A percentile compares a stretch with the other conserved stretches of the same genome.
These are phyloP conservation scores for Bacterosira constricta DNA, from an alignment of 108 stramenopile species.

Conservation along the genomic window DNA sequence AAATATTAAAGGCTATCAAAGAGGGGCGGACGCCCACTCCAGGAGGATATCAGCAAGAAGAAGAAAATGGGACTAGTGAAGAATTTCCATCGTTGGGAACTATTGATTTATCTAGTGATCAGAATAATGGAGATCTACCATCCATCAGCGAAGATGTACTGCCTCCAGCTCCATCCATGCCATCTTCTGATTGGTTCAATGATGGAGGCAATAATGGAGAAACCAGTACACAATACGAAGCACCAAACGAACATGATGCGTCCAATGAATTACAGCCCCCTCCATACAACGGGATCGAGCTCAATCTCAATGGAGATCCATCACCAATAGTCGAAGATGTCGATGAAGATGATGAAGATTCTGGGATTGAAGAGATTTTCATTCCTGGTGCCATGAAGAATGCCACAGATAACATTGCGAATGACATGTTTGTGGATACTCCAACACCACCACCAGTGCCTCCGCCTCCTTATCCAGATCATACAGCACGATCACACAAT, in stretches of 20 bases:
- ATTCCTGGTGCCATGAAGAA: slow-evolving; percentile 15
- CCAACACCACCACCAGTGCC: slow-evolving; percentile 43
- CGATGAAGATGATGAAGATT: slow-evolving; percentile 46
- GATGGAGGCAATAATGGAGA: background rate
- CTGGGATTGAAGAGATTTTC: slow-evolving; percentile 46
- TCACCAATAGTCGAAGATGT: slow-evolving; percentile 18
- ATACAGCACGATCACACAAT: background rate
- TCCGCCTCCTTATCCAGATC: slow-evolving; percentile 47
- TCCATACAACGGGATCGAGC: slow-evolving; percentile 25
- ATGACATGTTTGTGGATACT: slow-evolving; percentile 7
- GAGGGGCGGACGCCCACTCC: slow-evolving; percentile 82
- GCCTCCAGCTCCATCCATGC: slow-evolving; percentile 28
- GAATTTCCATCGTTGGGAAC: too few relatives aligned
- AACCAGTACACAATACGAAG: background rate
- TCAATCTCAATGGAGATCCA: slow-evolving; percentile 41
- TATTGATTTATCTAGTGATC: too few relatives aligned
- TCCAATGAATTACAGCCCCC: slow-evolving; percentile 12
- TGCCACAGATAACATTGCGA: background rate
- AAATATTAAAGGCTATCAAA: slow-evolving; percentile 93
- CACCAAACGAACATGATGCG: background rate
- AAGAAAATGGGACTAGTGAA: slow-evolving; percentile 19
- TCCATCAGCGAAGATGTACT: background rate
- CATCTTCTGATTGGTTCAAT: slow-evolving; percentile 19
- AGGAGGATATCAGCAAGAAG: slow-evolving; percentile 72
- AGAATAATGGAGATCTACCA: background rate